These are phyloP conservation scores for Coemansia erecta DNA, from an alignment of 192 early-diverging fungal genomes.

Conservation along the genomic window DNA sequence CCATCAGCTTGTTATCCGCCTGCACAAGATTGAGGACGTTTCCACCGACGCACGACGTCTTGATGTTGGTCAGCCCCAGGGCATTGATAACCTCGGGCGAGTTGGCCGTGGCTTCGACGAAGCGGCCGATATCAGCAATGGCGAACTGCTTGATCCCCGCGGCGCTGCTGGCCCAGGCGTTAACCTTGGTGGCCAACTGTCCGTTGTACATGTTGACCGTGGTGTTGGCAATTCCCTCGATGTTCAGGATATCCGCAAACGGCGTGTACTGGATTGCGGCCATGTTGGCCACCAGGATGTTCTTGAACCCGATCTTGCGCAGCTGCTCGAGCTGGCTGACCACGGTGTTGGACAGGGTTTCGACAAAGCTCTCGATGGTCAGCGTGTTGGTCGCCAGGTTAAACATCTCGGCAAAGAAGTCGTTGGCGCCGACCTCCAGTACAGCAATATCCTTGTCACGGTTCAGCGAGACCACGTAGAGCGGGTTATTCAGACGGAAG, in stretches of 20 bases:
- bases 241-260: slow-evolving; percentile 1
- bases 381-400: not conserved
- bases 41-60: slow-evolving; percentile 41
- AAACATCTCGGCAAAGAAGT: slow-evolving; percentile 10
- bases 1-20: slow-evolving; percentile 30
- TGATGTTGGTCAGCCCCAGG: slow-evolving; percentile 29
- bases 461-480: not conserved
- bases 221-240: slow-evolving; percentile 13
- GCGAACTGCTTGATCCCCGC: slow-evolving; percentile 12
- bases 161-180: slow-evolving; percentile 25
- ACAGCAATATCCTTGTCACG: slow-evolving; percentile 6
- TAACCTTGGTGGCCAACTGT: slow-evolving; percentile 20
- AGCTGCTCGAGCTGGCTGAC: slow-evolving; percentile 8
- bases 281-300: slow-evolving; percentile 15
- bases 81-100: slow-evolving; percentile 17
- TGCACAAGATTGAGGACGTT: slow-evolving; percentile 36
- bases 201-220: slow-evolving; percentile 33
- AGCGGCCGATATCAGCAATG: slow-evolving; percentile 35
- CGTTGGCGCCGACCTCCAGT: slow-evolving; percentile 20
- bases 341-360: slow-evolving; percentile 4
- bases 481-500: not conserved
- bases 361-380: slow-evolving; percentile 1
- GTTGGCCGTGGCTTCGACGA: slow-evolving; percentile 35
- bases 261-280: slow-evolving; percentile 13
- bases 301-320: slow-evolving; percentile 4